Percentiles rank a stretch among this genome's conserved stretches.
Conservation (phyloP, 2,329 filamentous ascomycete species). For the Lasiodiplodia gonubiensis region DNA sequence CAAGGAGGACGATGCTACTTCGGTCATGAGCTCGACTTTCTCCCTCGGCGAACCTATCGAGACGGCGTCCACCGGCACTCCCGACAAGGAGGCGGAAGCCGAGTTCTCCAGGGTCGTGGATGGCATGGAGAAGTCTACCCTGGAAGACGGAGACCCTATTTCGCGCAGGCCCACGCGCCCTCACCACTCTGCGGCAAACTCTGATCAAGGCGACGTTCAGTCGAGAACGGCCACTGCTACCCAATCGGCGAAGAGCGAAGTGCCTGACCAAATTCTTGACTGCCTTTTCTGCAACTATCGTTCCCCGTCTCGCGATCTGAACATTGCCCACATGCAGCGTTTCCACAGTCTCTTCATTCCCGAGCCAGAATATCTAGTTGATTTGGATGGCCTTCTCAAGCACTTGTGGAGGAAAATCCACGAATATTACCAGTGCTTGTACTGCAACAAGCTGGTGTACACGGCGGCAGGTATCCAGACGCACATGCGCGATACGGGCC, state of each 20-base stretch:
- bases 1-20: constrained; percentile 73
- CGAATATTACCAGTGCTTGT: constrained; percentile 82
- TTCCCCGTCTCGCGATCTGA: constrained; percentile 76
- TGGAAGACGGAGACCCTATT: constrained; percentile 56
- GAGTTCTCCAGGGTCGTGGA: constrained; percentile 81
- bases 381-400: constrained; percentile 79
- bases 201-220: constrained; percentile 41
- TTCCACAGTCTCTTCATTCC: constrained; percentile 96
- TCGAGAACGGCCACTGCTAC: constrained; percentile 45
- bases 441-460: constrained; percentile 82
- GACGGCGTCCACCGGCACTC: constrained; percentile 52
- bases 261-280: constrained; percentile 48
- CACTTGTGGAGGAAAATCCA: constrained; percentile 82
- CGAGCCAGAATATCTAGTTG: constrained; percentile 80
- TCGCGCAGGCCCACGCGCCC: constrained; percentile 50
- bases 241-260: constrained; percentile 36
- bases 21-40: constrained; percentile 88
- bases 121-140: constrained; percentile 70
- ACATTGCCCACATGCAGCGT: constrained; percentile 86
- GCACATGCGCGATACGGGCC: constrained; percentile 95
- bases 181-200: constrained; percentile 41
- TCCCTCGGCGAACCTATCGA: constrained; percentile 81
- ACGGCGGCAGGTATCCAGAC: constrained; percentile 84
- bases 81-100: constrained; percentile 72
- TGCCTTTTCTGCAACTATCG: constrained; percentile 94